Evolutionary conservation across 2,329 filamentous ascomycete genomes (phyloP), one percentile per base, ranked within the genome.

Genomic region (Cladophialophora carrionii): DNA sequence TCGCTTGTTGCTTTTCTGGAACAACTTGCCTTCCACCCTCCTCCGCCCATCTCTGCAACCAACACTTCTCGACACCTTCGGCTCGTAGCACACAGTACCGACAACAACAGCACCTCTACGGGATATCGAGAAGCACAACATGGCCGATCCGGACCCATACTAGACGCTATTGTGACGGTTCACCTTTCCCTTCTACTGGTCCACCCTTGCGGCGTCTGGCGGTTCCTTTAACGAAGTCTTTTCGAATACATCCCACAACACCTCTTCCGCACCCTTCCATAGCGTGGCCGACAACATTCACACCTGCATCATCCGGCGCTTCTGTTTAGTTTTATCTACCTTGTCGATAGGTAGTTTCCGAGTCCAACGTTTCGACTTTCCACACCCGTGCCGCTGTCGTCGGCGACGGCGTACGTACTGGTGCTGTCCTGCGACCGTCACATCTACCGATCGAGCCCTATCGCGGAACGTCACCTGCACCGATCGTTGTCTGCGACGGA

Each of bases 121-220:
- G 61, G 56, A 64, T 26, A 43, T n/a, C 5, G 29, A 31, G 24
- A 58, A 43, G 17, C 57, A 37, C 57, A 65, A 24, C 32, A 67
- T 67, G 65, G 62, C 65, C 29, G 65, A 67, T 63, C 65, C 65
- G 31, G 65, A 67, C 37, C 65, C 65, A 46, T 64, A 55, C 34
- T 56, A 57, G 57, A 49, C 32, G 20, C 1, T 20, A 14, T 43
- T 34, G 7, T 52, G 5, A 46, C 31, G 22, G 26, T 46, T 43
- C 57, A 26, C 51, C 49, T 57, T 56, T 57, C 48, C 31, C 55
- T 55, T 57, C 29, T 48, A 34, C 31, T 56, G 34, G 31, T 55
- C 48, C n/a, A 46, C 57, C 52, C 62, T 43, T 48, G 46, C 60
- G 65, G 65, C 65, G 65, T 64, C 62, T 59, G 65, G 65, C 55